Evolutionary conservation across 2,329 filamentous ascomycete genomes (phyloP), one percentile per base, ranked within the genome.

Genomic region (Bipolaris victoriae): DNA sequence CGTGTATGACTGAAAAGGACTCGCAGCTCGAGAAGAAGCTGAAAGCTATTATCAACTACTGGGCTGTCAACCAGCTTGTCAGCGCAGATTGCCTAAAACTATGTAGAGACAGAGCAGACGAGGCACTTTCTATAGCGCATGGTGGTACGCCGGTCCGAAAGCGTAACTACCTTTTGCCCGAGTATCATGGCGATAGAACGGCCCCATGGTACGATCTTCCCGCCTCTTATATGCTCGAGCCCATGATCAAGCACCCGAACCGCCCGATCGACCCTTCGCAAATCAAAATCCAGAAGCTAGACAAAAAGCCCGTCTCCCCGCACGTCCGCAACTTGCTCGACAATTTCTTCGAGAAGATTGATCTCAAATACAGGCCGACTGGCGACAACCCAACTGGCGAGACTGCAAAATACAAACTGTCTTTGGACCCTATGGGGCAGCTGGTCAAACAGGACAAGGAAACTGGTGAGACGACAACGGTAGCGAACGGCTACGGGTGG

Each of bases 401-500:
- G 33, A 70, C 70, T 3, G 55, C 62, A 29, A 69, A 69, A n/a
- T 88, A 91, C 62, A 78, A 61, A 13, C 41, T 73, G 6, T 66
- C 53, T 44, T 46, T 94, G n/a, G 89, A 91, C 69, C 87, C 89
- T 62, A 81, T 95, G 57, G 92, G 91, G 10, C 89, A 95, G 71
- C 78, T 83, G 15, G 80, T 91, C 31, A 50, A 78, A 87, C 16
- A 85, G 2, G 87, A 92, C 65, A 86, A 88, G 63, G 78, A 85
- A n/a, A 89, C 85, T 0, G 88, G 88, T 0, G 85, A 89, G 2
- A 77, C 88, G 1, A 72, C 88, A 6, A 81, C 83, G 6, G 88
- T 88, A 1, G 88, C 91, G 61, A 91, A 90, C 0, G 96, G 96
- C 74, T 96, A 96, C 71, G 92, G 92, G 59, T 96, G 92, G 92